These are phyloP conservation scores for Zygotorulaspora danielsina DNA, from an alignment of 805 yeast species.

Conservation along the genomic window DNA sequence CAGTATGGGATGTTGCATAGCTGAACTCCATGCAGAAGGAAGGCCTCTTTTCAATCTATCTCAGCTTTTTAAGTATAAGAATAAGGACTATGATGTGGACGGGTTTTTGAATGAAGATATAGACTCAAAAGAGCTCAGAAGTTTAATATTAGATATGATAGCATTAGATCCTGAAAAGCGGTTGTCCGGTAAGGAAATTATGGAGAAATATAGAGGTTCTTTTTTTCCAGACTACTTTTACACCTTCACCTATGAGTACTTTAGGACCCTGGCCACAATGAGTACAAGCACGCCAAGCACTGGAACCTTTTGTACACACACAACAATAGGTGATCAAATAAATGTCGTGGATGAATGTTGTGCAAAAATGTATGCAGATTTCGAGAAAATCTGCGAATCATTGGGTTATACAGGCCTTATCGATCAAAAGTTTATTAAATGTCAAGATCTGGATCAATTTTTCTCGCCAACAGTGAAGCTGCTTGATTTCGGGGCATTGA, in stretches of 20 bases:
- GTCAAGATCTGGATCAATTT: conserved; percentile 10
- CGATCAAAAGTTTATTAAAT: background rate
- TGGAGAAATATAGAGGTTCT: conserved; percentile 45
- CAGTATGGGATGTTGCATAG: conserved; percentile 81
- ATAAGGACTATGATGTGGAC: conserved; percentile 58
- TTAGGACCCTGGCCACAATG: conserved; percentile 39
- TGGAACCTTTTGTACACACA: conserved; percentile 16
- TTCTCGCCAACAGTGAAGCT: conserved; percentile 14
- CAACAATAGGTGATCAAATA: conserved; percentile 19
- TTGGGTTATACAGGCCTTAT: conserved; percentile 17
- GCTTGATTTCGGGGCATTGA: conserved; percentile 12
- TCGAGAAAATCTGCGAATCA: conserved; percentile 39
- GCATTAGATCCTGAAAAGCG: conserved; percentile 58
- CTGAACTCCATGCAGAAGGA: conserved; percentile 84
- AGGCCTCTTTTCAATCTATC: conserved; percentile 81
- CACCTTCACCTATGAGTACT: conserved; percentile 63
- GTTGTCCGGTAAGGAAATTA: conserved; percentile 48
- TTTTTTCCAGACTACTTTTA: conserved; percentile 69
- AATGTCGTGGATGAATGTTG: conserved; percentile 36
- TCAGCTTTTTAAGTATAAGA: conserved; percentile 77
- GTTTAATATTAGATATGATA: conserved; percentile 61
- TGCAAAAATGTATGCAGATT: conserved; percentile 54
- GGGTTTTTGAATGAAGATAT: conserved; percentile 38
- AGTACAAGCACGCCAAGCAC: conserved; percentile 23
- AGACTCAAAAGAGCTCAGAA: conserved; percentile 45